Percentiles rank a stretch among this genome's conserved stretches.
Evolutionary conservation across 305 asterid genomes (phyloP).

Genomic region (Fraxinus angustifolia): DNA sequence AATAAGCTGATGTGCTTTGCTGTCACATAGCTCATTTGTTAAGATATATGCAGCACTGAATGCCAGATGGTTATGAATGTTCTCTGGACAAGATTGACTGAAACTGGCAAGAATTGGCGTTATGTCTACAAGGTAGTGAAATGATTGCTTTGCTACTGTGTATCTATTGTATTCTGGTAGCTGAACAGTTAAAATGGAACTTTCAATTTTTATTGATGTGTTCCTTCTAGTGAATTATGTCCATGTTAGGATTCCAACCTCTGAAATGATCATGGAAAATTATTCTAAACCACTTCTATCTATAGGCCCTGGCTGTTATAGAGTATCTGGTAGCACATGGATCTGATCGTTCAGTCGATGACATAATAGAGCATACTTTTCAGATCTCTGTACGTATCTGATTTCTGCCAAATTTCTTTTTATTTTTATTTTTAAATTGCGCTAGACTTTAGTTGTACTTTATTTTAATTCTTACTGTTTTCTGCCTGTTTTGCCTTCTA

Average conservation of each 20-base stretch:
- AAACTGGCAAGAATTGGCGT: slow-evolving; percentile 92
- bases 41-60: slow-evolving; percentile 66
- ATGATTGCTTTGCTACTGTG: slow-evolving; percentile 9
- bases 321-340: slow-evolving; percentile 96
- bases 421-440: neutral
- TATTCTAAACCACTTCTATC: slow-evolving; percentile 11
- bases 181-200: slow-evolving; percentile 4
- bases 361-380: slow-evolving; percentile 83
- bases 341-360: slow-evolving; percentile 93
- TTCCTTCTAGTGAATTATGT: neutral
- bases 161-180: slow-evolving; percentile 2
- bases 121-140: slow-evolving; percentile 77
- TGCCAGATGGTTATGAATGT: slow-evolving; percentile 92
- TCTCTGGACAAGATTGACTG: slow-evolving; percentile 86
- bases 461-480: slow-evolving; percentile 20
- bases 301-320: slow-evolving; percentile 78
- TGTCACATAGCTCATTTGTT: slow-evolving; percentile 31
- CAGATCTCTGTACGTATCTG: slow-evolving; percentile 76
- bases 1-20: slow-evolving; percentile 19
- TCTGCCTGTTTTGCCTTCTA: slow-evolving; percentile 19
- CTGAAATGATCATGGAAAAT: slow-evolving; percentile 7
- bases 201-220: neutral
- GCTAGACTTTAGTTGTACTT: neutral
- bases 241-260: neutral
- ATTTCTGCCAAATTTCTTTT: slow-evolving; percentile 20